Conservation (phyloP, 1,284 basidiomycete genomes). For the Cryptococcus depauperatus region DNA sequence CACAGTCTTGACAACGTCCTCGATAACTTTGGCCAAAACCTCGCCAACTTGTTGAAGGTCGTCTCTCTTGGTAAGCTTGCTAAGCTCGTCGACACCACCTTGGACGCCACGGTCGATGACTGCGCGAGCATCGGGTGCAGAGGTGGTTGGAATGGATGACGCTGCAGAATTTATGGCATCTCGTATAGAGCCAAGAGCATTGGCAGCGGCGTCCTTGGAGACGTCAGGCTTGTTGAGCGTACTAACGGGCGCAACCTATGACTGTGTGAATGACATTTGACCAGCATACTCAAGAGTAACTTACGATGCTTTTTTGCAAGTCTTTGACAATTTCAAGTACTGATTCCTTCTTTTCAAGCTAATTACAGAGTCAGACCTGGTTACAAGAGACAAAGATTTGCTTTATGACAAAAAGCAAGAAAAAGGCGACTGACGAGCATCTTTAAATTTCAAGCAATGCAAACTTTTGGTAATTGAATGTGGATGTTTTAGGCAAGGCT, state of each 20-base stretch:
- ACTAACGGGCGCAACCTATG: slow-evolving; percentile 8
- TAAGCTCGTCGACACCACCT: not conserved
- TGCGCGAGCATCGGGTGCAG: slow-evolving; percentile 1
- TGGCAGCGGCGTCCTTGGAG: not conserved
- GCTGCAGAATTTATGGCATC: slow-evolving; percentile 6
- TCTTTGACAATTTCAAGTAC: no score
- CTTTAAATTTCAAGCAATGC: no score
- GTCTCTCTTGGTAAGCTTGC: slow-evolving; percentile 8
- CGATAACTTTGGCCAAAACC: slow-evolving; percentile 15
- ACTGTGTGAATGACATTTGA: not conserved
- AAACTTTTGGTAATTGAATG: no score
- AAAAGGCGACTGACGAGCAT: no score
- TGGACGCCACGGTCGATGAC: no score
- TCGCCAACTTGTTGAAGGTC: slow-evolving; percentile 11
- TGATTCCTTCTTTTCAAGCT: no score
- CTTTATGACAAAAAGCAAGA: no score
- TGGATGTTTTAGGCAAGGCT: no score
- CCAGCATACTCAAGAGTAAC: no score
- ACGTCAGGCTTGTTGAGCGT: slow-evolving; percentile 7
- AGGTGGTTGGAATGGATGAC: not conserved
- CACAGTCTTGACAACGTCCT: slow-evolving; percentile 14
- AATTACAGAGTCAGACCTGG: no score
- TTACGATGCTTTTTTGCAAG: no score
- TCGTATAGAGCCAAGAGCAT: slow-evolving; percentile 7
- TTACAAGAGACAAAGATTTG: no score